These are phyloP conservation scores for Globisporangium viniferum DNA, from an alignment of 352 stramenopile genomes.

Conservation along the genomic window DNA sequence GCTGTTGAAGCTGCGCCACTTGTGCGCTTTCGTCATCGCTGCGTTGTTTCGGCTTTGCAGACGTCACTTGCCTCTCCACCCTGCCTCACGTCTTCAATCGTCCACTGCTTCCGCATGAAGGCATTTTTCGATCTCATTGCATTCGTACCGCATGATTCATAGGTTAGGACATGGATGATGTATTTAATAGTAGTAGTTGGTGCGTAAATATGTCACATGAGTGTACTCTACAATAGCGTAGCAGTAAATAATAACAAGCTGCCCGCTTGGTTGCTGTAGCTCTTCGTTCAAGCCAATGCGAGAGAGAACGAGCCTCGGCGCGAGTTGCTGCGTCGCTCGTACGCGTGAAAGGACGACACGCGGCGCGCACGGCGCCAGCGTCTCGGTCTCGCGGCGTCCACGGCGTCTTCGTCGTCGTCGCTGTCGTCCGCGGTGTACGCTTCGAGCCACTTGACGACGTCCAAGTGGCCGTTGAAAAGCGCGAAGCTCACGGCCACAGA, in stretches of 20 bases:
- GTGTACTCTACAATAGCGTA: not conserved
- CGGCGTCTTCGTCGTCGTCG: slow-evolving; percentile 11
- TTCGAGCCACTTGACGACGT: slow-evolving; percentile 64
- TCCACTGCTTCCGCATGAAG: not conserved
- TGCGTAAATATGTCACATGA: not conserved
- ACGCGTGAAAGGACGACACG: slow-evolving; percentile 17
- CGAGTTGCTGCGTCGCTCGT: slow-evolving; percentile 19
- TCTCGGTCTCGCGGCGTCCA: not conserved
- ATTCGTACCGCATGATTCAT: not conserved
- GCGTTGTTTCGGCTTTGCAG: too few species aligned
- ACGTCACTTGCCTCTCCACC: not conserved
- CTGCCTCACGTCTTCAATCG: not conserved
- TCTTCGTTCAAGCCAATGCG: slow-evolving; percentile 1
- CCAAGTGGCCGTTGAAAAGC: slow-evolving; percentile 60
- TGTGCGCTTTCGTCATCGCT: not conserved
- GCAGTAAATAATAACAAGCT: not conserved
- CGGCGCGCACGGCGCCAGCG: slow-evolving; percentile 13
- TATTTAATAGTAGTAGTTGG: not conserved
- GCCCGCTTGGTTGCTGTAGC: not conserved
- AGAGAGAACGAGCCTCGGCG: slow-evolving; percentile 13
- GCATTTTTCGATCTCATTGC: not conserved
- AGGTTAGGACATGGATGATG: not conserved
- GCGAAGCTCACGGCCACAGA: slow-evolving; percentile 68
- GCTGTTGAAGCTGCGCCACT: not conserved
- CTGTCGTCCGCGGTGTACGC: slow-evolving; percentile 28